Evolutionary conservation across 768 basidiomycete genomes (phyloP).

Genomic region (Tephrocybe rancida): DNA sequence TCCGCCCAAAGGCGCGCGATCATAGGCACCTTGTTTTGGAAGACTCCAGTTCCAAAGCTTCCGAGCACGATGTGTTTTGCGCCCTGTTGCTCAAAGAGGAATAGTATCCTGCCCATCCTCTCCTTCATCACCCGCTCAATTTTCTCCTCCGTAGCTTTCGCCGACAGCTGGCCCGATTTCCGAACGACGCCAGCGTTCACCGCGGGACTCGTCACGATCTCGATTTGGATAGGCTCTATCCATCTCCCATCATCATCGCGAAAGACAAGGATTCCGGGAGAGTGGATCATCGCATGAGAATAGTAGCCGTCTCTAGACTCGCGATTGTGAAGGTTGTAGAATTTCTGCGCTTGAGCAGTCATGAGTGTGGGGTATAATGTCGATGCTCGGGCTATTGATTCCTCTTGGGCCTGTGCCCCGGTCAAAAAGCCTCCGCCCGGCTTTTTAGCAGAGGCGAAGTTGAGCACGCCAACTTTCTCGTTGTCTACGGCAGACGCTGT

Average conservation of each 20-base stretch:
- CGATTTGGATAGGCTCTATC: constrained; percentile 58
- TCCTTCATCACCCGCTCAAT: constrained; percentile 67
- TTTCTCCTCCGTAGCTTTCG: constrained; percentile 26
- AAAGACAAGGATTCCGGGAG: constrained; percentile 62
- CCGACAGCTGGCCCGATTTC: constrained; percentile 21
- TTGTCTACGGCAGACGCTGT: constrained; percentile 22
- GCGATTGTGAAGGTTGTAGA: constrained; percentile 61
- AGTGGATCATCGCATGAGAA: constrained; percentile 79
- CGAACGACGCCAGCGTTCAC: constrained; percentile 65
- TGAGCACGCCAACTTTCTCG: constrained; percentile 61
- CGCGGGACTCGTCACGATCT: constrained; percentile 73
- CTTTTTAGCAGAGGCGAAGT: constrained; percentile 76
- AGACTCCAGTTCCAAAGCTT: constrained; percentile 80
- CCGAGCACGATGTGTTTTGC: constrained; percentile 66
- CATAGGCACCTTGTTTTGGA: constrained; percentile 59
- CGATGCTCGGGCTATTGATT: constrained; percentile 77
- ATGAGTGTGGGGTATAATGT: constrained; percentile 67
- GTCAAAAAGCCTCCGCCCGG: constrained; percentile 77
- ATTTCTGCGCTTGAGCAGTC: constrained; percentile 53
- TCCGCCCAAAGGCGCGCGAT: constrained; percentile 71
- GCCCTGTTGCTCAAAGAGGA: constrained; percentile 63
- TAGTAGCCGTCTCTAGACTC: constrained; percentile 60
- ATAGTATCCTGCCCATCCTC: constrained; percentile 69
- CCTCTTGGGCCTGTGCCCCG: constrained; percentile 80
- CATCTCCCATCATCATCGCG: constrained; percentile 63